A percentile compares a stretch with the other conserved stretches of the same genome.
Evolutionary conservation across 257 asterid genomes (phyloP).

Genomic region (Penstemon davidsonii): DNA sequence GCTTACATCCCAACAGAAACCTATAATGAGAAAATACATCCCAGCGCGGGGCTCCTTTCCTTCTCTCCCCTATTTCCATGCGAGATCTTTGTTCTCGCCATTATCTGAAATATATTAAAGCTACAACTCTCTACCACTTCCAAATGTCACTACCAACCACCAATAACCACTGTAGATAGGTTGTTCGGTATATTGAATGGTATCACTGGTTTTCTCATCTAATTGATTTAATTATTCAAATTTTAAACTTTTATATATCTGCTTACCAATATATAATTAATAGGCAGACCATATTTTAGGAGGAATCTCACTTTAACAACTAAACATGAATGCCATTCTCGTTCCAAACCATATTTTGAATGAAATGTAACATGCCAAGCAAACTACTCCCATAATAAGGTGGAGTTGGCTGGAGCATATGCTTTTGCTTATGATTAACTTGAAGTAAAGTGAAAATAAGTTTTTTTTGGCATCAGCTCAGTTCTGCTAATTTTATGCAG

Average conservation of each 20-base stretch:
- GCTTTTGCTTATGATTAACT: too few species aligned
- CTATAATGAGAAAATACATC: background rate
- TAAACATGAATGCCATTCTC: background rate
- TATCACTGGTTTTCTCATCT: background rate
- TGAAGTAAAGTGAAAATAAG: too few species aligned
- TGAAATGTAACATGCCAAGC: slow-evolving; percentile 1
- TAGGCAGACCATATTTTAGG: background rate
- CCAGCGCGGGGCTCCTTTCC: background rate
- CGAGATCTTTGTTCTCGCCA: background rate
- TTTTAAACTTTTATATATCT: background rate
- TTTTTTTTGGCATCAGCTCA: too few species aligned
- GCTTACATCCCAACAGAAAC: slow-evolving; percentile 1
- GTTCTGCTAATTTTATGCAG: too few species aligned
- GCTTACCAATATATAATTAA: background rate
- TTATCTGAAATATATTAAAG: background rate
- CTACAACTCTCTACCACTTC: background rate
- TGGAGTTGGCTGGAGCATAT: background rate
- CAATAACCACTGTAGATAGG: background rate
- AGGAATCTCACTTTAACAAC: background rate
- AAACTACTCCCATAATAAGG: slow-evolving; percentile 1
- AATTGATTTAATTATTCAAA: background rate
- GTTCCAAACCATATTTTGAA: background rate
- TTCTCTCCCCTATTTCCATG: slow-evolving; percentile 8
- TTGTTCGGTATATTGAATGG: background rate
- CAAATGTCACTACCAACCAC: background rate